Percentiles rank a stretch among this genome's conserved stretches.
phyloP scores from a whole-genome alignment of 345 rosid genomes.

The Syzygium aromaticum region DNA sequence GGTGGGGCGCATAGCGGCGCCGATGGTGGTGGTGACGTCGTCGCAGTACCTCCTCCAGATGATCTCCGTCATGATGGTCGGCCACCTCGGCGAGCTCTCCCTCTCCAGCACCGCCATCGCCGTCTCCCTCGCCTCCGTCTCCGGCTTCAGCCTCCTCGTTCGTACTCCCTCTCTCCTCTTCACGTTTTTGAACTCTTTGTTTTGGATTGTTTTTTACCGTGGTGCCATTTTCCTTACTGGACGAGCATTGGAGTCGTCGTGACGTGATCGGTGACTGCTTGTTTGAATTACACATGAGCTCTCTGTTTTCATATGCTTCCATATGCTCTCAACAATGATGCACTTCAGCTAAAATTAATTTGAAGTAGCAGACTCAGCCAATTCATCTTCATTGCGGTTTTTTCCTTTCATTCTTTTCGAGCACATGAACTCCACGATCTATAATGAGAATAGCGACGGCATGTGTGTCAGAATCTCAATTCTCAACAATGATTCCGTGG shows the following conservation, averaged over 20 bases:
- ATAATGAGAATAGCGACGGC: not conserved
- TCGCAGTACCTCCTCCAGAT: conserved; percentile 51
- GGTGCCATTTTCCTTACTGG: not conserved
- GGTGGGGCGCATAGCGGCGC: conserved; percentile 45
- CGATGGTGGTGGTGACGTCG: conserved; percentile 56
- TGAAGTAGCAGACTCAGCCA: not conserved
- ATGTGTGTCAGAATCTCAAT: not conserved
- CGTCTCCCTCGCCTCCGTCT: conserved; percentile 55
- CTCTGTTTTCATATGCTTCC: not conserved
- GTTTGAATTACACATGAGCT: not conserved
- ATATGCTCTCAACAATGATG: not conserved
- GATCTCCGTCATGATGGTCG: conserved; percentile 63
- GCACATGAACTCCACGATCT: not conserved
- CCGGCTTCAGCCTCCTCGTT: conserved; percentile 73
- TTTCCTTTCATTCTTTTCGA: not conserved
- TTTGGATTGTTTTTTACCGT: not conserved
- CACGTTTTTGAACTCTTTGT: not conserved
- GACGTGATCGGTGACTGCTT: not conserved
- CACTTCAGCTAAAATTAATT: not conserved
- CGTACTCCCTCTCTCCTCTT: conserved; percentile 2
- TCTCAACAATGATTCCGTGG: not conserved
- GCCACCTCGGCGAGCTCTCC: conserved; percentile 68
- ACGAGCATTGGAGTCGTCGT: not conserved
- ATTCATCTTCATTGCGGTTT: not conserved
- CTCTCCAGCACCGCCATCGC: conserved; percentile 80